Evolutionary conservation across 805 yeast species (phyloP).

Genomic region (Ogataea dorogensis): DNA sequence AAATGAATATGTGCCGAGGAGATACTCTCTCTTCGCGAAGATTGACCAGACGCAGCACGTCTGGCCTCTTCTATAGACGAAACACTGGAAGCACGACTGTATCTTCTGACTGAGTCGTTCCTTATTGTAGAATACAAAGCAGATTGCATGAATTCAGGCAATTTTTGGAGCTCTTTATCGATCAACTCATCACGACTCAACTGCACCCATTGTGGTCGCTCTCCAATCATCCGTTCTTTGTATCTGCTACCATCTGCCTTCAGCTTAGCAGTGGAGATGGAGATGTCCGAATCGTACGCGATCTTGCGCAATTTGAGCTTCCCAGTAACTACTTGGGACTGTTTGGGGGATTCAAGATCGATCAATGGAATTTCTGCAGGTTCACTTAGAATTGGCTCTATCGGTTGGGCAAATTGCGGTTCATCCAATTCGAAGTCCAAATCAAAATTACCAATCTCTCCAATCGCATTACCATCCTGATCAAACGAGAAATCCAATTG

Average conservation of each 20-base stretch:
- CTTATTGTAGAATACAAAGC: slow-evolving; percentile 7
- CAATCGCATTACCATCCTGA: slow-evolving; percentile 15
- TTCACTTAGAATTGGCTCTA: slow-evolving; percentile 5
- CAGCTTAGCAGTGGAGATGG: slow-evolving; percentile 16
- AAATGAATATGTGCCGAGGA: slow-evolving; percentile 15
- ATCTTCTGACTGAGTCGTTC: slow-evolving; percentile 3
- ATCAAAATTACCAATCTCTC: slow-evolving; percentile 8
- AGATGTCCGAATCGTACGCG: slow-evolving; percentile 15
- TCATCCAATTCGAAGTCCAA: slow-evolving; percentile 7
- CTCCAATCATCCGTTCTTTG: slow-evolving; percentile 7
- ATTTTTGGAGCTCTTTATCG: slow-evolving; percentile 3
- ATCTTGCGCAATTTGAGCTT: slow-evolving; percentile 12
- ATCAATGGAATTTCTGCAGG: neutral
- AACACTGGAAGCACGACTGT: slow-evolving; percentile 25
- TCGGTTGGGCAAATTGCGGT: slow-evolving; percentile 7
- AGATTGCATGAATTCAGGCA: slow-evolving; percentile 13
- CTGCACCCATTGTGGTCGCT: neutral
- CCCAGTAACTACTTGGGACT: slow-evolving; percentile 1
- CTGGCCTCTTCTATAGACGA: slow-evolving; percentile 30
- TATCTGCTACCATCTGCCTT: slow-evolving; percentile 19
- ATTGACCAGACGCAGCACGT: slow-evolving; percentile 16
- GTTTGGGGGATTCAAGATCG: slow-evolving; percentile 1
- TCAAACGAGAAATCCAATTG: slow-evolving; percentile 18
- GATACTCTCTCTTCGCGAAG: slow-evolving; percentile 18
- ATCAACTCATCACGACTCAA: slow-evolving; percentile 2